Conservation (phyloP, 225 moss, liverwort and hornwort genomes). For the Asterella californica region DNA sequence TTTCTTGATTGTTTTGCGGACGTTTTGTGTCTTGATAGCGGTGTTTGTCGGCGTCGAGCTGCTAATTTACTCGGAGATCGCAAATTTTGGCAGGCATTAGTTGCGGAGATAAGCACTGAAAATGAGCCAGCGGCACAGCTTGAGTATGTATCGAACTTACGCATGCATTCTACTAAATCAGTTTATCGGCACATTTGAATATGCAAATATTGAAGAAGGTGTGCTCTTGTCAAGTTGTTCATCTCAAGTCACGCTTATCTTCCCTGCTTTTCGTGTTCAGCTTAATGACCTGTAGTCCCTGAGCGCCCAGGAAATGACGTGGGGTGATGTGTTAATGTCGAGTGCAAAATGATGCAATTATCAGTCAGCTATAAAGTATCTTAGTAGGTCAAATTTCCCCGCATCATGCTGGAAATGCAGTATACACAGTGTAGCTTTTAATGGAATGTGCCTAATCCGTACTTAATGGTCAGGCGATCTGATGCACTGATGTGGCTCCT, state of each 20-base stretch:
- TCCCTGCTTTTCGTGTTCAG: not conserved
- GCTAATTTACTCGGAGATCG: not conserved
- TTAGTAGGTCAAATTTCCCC: not conserved
- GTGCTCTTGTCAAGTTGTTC: not conserved
- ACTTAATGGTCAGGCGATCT: not conserved
- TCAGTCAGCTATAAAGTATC: not conserved
- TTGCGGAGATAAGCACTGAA: slow-evolving; percentile 85
- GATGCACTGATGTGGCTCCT: slow-evolving; percentile 5
- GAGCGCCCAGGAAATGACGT: not conserved
- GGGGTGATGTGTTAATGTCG: not conserved
- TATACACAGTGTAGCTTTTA: not conserved
- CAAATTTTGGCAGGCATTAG: slow-evolving; percentile 58
- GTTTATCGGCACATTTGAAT: not conserved
- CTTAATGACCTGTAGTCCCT: not conserved
- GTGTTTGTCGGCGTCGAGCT: not conserved
- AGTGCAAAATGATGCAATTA: not conserved
- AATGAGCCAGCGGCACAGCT: slow-evolving; percentile 92
- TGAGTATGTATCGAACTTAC: slow-evolving; percentile 52
- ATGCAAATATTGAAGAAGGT: not conserved
- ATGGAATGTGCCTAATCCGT: not conserved
- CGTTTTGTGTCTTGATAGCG: not conserved
- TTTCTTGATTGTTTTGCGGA: not conserved
- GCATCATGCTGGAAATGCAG: not conserved
- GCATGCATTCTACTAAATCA: not conserved
- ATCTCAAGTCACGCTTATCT: not conserved